phyloP scores from a whole-genome alignment of 1,139 yeast species.

The Candida labiduridarum region DNA sequence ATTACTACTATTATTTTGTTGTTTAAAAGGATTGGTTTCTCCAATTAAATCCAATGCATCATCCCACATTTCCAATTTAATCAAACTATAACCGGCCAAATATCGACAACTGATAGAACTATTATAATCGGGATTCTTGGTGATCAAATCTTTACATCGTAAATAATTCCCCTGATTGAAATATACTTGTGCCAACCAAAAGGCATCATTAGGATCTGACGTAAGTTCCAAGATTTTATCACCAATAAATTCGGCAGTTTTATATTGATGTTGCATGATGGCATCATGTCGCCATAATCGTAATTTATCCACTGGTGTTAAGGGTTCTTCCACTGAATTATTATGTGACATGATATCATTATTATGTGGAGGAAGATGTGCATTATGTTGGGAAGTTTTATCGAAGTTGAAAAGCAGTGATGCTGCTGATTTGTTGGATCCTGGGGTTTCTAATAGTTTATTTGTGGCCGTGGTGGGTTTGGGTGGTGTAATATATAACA shows the following conservation, averaged over 20 bases:
- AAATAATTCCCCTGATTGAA: conserved; percentile 74
- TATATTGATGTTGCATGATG: conserved; percentile 85
- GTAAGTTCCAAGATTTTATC: conserved; percentile 82
- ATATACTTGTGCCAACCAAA: conserved; percentile 93
- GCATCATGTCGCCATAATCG: conserved; percentile 96
- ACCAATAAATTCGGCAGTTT: conserved; percentile 89
- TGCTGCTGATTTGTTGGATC: conserved; percentile 28
- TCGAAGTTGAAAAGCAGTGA: conserved; percentile 44
- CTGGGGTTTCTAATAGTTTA: conserved; percentile 45
- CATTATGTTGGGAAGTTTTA: conserved; percentile 20
- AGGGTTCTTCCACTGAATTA: conserved; percentile 15
- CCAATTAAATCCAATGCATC: conserved; percentile 89
- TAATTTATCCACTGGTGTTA: conserved; percentile 83
- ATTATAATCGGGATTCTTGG: conserved; percentile 43
- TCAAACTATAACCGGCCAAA: conserved; percentile 73
- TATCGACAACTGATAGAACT: conserved; percentile 74
- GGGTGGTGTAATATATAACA: conserved; percentile 56
- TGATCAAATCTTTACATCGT: conserved; percentile 70
- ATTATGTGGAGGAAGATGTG: conserved; percentile 12
- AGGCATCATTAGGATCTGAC: conserved; percentile 89
- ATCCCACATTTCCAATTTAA: conserved; percentile 79
- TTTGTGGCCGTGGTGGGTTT: conserved; percentile 38
- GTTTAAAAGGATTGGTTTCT: conserved; percentile 71
- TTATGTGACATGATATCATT: not conserved
- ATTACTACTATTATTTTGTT: conserved; percentile 14